These are phyloP conservation scores for Gamsiella multidivaricata DNA, from an alignment of 192 early-diverging fungal species.

Conservation along the genomic window DNA sequence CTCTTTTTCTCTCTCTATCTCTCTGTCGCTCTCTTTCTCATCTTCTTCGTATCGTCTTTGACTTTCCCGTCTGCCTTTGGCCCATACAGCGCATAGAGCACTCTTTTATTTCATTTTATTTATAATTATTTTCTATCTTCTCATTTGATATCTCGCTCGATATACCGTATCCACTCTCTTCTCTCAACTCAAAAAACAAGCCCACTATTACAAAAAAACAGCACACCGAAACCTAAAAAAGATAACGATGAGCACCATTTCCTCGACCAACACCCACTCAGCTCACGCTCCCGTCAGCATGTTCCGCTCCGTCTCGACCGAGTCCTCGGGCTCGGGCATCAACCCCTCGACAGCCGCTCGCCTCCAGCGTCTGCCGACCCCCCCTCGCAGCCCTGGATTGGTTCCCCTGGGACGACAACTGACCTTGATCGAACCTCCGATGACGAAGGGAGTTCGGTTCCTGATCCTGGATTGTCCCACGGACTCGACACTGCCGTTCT, in stretches of 20 bases:
- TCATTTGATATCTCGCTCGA: not conserved
- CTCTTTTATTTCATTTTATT: conserved; percentile 6
- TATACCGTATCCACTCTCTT: not conserved
- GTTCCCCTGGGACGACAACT: conserved; percentile 70
- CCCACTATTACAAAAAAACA: not conserved
- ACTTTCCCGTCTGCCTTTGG: not conserved
- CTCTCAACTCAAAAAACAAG: not conserved
- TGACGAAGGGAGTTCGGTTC: conserved; percentile 76
- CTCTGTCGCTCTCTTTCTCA: conserved; percentile 1
- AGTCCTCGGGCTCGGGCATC: conserved; percentile 32
- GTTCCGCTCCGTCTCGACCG: conserved; percentile 47
- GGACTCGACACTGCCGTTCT: conserved; percentile 49
- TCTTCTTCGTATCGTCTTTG: conserved; percentile 1
- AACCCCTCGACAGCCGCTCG: conserved; percentile 49
- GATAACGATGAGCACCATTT: conserved; percentile 40
- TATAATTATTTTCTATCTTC: too few species aligned
- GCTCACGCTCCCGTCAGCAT: conserved; percentile 44
- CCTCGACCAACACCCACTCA: conserved; percentile 15
- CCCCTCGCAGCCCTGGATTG: conserved; percentile 49
- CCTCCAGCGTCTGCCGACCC: conserved; percentile 49
- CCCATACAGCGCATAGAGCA: not conserved
- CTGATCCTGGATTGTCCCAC: conserved; percentile 91
- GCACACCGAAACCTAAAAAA: not conserved
- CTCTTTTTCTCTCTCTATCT: conserved; percentile 6
- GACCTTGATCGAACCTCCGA: conserved; percentile 68